Evolutionary conservation across 495 filamentous ascomycete genomes (phyloP).

Genomic region (Neohortaea acidophila): DNA sequence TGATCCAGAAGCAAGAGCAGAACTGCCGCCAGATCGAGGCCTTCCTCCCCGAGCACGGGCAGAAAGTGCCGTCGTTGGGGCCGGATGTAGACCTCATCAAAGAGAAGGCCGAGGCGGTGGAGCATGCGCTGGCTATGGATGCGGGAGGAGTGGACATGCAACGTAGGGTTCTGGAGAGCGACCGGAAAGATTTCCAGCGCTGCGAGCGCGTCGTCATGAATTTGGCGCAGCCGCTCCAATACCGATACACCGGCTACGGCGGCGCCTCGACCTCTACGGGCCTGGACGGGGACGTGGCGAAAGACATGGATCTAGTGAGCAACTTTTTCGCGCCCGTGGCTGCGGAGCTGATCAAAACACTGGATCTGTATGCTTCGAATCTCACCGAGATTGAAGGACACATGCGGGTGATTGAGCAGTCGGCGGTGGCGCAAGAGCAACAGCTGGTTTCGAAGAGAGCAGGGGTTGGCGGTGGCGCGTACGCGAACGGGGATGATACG

Average conservation of each 20-base stretch:
- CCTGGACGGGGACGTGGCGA: constrained; percentile 37
- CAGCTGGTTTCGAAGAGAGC: constrained; percentile 30
- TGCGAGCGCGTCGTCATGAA: constrained; percentile 45
- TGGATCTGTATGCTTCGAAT: constrained; percentile 50
- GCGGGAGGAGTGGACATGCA: constrained; percentile 52
- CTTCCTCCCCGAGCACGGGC: constrained; percentile 49
- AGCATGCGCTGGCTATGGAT: constrained; percentile 57
- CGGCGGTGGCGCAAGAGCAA: constrained; percentile 53
- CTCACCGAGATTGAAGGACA: constrained; percentile 73
- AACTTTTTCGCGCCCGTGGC: constrained; percentile 56
- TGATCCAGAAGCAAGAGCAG: constrained; percentile 53
- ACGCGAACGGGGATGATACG: constrained; percentile 3
- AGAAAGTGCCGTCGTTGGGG: constrained; percentile 48
- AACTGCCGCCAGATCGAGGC: constrained; percentile 40
- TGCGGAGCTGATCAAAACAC: constrained; percentile 52
- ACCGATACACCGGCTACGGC: constrained; percentile 27
- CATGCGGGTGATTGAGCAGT: constrained; percentile 56
- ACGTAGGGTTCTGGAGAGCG: constrained; percentile 45
- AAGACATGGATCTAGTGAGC: constrained; percentile 48
- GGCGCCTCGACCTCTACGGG: background rate
- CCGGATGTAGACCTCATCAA: constrained; percentile 61
- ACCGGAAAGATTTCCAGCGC: constrained; percentile 57
- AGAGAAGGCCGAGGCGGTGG: constrained; percentile 56
- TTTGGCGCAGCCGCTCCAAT: constrained; percentile 44
- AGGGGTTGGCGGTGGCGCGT: background rate